phyloP scores from a whole-genome alignment of 2,329 filamentous ascomycete genomes.

The Penicillium sp. region DNA sequence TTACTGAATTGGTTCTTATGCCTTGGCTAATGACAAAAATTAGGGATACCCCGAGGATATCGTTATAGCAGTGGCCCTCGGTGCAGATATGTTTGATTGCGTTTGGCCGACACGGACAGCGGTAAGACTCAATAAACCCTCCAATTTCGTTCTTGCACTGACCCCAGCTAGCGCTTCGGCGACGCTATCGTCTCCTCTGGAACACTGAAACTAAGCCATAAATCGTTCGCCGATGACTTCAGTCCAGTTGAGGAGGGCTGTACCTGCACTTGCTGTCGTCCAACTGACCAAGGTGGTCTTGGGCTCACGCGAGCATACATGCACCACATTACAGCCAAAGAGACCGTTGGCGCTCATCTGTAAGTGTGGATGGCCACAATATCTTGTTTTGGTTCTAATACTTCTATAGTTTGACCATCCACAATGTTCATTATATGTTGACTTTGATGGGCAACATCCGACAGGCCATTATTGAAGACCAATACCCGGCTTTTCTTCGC shows the following conservation, averaged over 20 bases:
- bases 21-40: background rate
- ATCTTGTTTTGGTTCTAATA: slow-evolving; percentile 10
- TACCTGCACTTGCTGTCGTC: slow-evolving; percentile 72
- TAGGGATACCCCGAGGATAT: slow-evolving; percentile 92
- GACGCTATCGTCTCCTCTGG: slow-evolving; percentile 83
- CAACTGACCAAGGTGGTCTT: slow-evolving; percentile 65
- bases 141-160: background rate
- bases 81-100: slow-evolving; percentile 99
- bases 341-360: slow-evolving; percentile 83
- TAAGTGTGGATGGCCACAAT: slow-evolving; percentile 27
- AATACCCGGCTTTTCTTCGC: slow-evolving; percentile 73
- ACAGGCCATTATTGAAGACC: slow-evolving; percentile 75
- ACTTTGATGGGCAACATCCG: slow-evolving; percentile 74
- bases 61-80: slow-evolving; percentile 86
- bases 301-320: slow-evolving; percentile 86
- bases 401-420: slow-evolving; percentile 71
- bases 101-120: slow-evolving; percentile 97
- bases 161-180: slow-evolving; percentile 66
- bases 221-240: slow-evolving; percentile 75
- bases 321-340: slow-evolving; percentile 87
- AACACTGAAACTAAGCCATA: slow-evolving; percentile 79
- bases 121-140: slow-evolving; percentile 40
- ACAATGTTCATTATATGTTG: slow-evolving; percentile 93
- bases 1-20: background rate
- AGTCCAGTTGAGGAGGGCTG: slow-evolving; percentile 79